Evolutionary conservation across 768 basidiomycete species (phyloP).

Genomic region (Steccherinum ochraceum): DNA sequence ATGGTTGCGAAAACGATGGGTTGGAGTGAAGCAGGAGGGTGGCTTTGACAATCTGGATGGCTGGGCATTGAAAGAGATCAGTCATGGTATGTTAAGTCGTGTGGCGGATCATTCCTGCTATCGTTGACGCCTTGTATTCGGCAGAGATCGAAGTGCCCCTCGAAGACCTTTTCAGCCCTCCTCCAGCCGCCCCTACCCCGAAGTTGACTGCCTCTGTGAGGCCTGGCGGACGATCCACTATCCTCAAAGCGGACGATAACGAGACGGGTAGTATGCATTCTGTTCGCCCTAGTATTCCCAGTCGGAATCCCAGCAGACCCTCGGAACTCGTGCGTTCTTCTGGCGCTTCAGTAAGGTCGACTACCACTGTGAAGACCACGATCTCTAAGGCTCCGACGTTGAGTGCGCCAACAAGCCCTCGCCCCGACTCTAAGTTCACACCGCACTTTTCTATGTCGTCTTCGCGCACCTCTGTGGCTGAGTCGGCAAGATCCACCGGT

Average conservation of each 20-base stretch:
- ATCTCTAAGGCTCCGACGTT: conserved; percentile 25
- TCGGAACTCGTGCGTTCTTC: conserved; percentile 24
- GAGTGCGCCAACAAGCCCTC: conserved; percentile 16
- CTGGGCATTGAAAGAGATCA: conserved; percentile 88
- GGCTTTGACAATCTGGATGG: conserved; percentile 80
- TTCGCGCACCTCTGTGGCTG: conserved; percentile 10
- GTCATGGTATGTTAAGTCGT: conserved; percentile 70
- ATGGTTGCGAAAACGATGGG: conserved; percentile 79
- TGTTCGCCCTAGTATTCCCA: conserved; percentile 37
- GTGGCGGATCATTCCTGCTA: not conserved
- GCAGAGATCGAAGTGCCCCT: conserved; percentile 75
- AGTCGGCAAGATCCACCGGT: not conserved
- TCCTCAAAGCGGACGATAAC: conserved; percentile 23
- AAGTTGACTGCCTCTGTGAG: conserved; percentile 15
- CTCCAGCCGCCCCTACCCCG: conserved; percentile 20
- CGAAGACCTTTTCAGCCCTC: conserved; percentile 61
- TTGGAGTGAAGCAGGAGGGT: conserved; percentile 63
- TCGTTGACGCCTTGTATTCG: not conserved
- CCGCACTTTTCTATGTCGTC: conserved; percentile 33
- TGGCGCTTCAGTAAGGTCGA: conserved; percentile 39
- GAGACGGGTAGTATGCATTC: conserved; percentile 41
- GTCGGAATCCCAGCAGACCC: conserved; percentile 21
- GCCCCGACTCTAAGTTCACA: conserved; percentile 70
- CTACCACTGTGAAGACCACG: conserved; percentile 34
- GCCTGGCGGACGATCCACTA: conserved; percentile 14